phyloP scores from a whole-genome alignment of 2,329 filamentous ascomycete species.

The Capronia epimyces region DNA sequence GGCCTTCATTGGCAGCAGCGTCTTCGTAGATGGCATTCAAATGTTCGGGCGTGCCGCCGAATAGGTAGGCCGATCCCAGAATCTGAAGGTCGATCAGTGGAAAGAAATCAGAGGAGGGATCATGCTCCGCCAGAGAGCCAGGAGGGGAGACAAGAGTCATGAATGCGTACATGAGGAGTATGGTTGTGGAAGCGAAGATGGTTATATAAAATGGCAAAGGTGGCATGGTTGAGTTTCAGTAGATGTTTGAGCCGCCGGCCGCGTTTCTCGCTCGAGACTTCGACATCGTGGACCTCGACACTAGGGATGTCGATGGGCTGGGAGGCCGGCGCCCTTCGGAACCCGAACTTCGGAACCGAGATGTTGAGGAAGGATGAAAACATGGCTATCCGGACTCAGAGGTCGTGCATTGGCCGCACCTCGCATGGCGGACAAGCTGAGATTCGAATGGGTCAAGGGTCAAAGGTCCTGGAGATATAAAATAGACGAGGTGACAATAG shows the following conservation, averaged over 20 bases:
- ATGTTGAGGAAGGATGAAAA: neutral
- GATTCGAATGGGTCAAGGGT: no score
- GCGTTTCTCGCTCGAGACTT: conserved; percentile 71
- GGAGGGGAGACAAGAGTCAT: no score
- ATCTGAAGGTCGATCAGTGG: conserved; percentile 41
- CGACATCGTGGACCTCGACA: conserved; percentile 70
- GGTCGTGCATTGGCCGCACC: no score
- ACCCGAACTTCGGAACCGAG: conserved; percentile 19
- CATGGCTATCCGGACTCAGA: neutral
- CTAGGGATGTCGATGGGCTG: conserved; percentile 51
- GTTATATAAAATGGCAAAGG: conserved; percentile 77
- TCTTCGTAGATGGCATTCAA: conserved; percentile 76
- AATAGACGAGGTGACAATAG: no score
- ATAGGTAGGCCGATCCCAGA: conserved; percentile 75
- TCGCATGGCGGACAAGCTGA: no score
- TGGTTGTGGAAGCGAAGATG: conserved; percentile 74
- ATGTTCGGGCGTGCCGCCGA: conserved; percentile 69
- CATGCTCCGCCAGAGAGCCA: no score
- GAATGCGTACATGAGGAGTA: conserved; percentile 58
- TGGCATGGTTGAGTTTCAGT: conserved; percentile 84
- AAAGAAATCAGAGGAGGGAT: conserved; percentile 19
- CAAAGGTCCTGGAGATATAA: no score
- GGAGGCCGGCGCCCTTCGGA: conserved; percentile 11
- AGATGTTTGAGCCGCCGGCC: conserved; percentile 83
- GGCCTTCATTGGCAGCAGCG: conserved; percentile 53